A percentile compares a stretch with the other conserved stretches of the same genome.
Evolutionary conservation across 768 basidiomycete species (phyloP).

Genomic region (Suillus subluteus): DNA sequence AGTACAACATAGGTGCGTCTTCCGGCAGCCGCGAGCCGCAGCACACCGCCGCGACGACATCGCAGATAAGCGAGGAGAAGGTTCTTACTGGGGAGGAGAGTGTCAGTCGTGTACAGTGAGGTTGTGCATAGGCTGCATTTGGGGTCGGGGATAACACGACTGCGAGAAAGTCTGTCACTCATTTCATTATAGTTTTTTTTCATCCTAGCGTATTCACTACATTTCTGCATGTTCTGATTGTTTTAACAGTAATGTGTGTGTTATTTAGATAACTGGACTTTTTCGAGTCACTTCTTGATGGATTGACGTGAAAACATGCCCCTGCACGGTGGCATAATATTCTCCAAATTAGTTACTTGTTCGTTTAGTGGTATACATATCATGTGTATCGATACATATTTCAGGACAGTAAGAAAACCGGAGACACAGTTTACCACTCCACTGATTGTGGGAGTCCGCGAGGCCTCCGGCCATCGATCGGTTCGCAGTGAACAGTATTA

Average conservation of each 20-base stretch:
- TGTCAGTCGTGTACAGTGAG: neutral
- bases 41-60: constrained; percentile 28
- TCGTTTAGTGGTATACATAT: neutral
- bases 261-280: constrained; percentile 2
- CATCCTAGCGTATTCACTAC: neutral
- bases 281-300: neutral
- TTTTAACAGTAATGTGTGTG: neutral
- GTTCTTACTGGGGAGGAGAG: neutral
- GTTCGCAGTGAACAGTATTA: neutral
- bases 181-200: neutral
- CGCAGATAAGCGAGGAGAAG: constrained; percentile 36
- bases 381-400: neutral
- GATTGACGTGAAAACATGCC: neutral
- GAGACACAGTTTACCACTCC: neutral
- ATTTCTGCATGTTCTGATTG: neutral
- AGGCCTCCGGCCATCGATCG: too few species aligned
- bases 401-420: neutral
- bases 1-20: constrained; percentile 30
- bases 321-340: neutral
- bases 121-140: neutral
- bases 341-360: neutral
- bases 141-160: neutral
- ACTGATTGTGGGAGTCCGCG: neutral
- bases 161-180: constrained; percentile 1
- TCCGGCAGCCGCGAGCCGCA: constrained; percentile 40